Evolutionary conservation across 2,329 filamentous ascomycete species (phyloP).

Genomic region (Teratosphaeria pseudoeucalypti): DNA sequence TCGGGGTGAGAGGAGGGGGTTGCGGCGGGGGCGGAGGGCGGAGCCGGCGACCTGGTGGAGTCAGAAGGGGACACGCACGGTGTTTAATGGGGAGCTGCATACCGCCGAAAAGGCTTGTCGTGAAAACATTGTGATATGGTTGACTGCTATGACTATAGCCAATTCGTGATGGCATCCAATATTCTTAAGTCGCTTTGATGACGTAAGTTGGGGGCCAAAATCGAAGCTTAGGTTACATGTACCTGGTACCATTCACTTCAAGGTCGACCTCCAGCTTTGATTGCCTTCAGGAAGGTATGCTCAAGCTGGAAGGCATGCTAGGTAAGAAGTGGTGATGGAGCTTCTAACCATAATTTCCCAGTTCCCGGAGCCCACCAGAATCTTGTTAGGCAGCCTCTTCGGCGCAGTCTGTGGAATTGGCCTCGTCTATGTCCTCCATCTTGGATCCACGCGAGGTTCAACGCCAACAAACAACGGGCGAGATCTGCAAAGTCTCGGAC

Average conservation of each 20-base stretch:
- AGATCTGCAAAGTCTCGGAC: background rate
- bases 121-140: constrained; percentile 18
- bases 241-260: background rate
- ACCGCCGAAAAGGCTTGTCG: constrained; percentile 20
- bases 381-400: background rate
- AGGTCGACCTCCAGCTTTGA: background rate
- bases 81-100: background rate
- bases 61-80: no score
- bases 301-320: background rate
- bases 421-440: background rate
- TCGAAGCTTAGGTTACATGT: no score
- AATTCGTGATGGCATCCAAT: background rate
- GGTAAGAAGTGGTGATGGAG: background rate
- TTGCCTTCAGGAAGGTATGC: background rate
- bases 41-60: constrained; percentile 34
- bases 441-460: background rate
- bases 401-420: background rate
- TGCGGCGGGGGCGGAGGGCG: constrained; percentile 33
- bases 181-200: background rate
- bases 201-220: background rate
- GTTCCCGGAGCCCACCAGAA: background rate
- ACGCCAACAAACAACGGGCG: background rate
- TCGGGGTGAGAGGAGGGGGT: constrained; percentile 31
- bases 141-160: background rate
- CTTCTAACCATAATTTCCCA: background rate